Conservation (phyloP, 352 stramenopile genomes). For the Peronospora farinosa region DNA sequence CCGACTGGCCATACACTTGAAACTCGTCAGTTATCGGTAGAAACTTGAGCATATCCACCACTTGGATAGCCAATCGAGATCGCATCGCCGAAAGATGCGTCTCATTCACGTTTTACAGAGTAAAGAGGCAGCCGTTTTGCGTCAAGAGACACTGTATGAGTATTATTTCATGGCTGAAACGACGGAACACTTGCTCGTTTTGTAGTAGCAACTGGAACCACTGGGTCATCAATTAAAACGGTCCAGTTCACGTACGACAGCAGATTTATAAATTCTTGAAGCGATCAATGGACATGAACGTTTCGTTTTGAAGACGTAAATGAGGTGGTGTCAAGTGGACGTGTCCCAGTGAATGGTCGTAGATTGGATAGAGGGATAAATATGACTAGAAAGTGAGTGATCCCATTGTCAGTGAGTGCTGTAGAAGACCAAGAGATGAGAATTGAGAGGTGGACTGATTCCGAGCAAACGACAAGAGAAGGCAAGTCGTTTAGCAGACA, state of each 20-base stretch:
- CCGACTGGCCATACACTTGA: too few relatives aligned
- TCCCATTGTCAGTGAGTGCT: neutral
- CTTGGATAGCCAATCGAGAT: neutral
- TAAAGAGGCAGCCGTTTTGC: neutral
- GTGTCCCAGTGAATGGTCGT: neutral
- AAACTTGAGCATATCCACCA: neutral
- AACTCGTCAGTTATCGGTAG: too few relatives aligned
- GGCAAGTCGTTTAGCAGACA: neutral
- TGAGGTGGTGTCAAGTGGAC: neutral
- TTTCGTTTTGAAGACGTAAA: neutral
- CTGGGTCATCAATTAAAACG: neutral
- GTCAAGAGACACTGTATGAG: neutral
- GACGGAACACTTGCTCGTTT: neutral
- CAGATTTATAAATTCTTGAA: neutral
- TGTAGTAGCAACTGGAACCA: neutral
- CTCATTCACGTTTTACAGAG: neutral
- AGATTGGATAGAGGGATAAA: neutral
- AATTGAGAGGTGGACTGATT: neutral
- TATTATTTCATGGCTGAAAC: neutral
- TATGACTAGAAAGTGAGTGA: neutral
- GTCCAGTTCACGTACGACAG: conserved; percentile 1
- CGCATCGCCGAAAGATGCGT: neutral
- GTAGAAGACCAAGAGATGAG: too few relatives aligned
- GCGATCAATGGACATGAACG: neutral
- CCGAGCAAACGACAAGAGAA: neutral